Base-by-base conservation (phyloP, 805 yeast genomes). In the Lipomyces orientalis region DNA sequence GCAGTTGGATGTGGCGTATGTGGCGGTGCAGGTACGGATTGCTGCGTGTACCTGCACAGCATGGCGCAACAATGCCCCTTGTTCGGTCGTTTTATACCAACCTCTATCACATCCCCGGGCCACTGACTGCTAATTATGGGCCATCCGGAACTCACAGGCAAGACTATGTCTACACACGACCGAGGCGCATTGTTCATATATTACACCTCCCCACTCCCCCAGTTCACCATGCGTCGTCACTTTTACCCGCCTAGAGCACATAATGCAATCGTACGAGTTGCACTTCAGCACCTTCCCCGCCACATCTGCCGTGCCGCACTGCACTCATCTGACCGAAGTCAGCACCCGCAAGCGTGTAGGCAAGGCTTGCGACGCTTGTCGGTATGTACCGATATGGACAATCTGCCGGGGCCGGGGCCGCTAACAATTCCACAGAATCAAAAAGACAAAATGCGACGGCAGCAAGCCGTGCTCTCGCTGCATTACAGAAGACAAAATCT, bases 401-500 rank as follows among this genome's bases (percentile, higher is more conserved):
- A 37, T 37, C 43, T 5, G 43, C 16, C 54, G 8, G 8, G 43
- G 43, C 16, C 54, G 8, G 8, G 43, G 46, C 4, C 39, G 14
- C 61, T 37, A 49, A 46, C 55, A 6, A 14, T 16, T 16, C 22
- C 8, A 4, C n/a, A 58, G 61, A n/a, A 56, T 61, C 35, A 61
- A 61, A 29, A 61, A 61, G 25, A 60, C 65, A 8, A 52, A 64
- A 52, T 82, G 85, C 68, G 84, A 82, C 66, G 85, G 85, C 31
- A 76, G 77, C 65, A 79, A 79, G 64, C 85, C 85, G 1, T 82
- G 88, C 70, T 79, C 81, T 43, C 77, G 86, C 54, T 85, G 88
- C 72, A 76, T 83, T 16, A 78, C 81, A 52, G 87, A 85, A 69
- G 85, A 85, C 71, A 85, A 84, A 74, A 81, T 85, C 49, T 85